These are phyloP conservation scores for Actinidia polygama DNA, from an alignment of 179 eudicot species.

Conservation along the genomic window DNA sequence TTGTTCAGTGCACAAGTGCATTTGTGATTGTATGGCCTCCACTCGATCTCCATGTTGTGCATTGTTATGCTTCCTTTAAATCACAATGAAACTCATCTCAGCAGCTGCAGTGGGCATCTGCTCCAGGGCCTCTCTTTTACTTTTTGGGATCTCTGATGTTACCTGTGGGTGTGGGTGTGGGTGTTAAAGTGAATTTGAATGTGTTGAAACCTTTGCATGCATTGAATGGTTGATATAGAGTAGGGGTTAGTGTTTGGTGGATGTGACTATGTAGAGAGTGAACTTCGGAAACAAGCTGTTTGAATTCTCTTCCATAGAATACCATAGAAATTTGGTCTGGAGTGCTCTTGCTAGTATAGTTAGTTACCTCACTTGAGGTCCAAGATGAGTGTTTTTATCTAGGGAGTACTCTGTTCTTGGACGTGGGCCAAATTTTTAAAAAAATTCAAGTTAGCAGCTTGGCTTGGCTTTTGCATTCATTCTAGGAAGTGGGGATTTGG, in stretches of 20 bases:
- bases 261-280: background rate
- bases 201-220: background rate
- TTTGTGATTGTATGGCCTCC: conserved; percentile 24
- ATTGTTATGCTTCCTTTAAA: conserved; percentile 33
- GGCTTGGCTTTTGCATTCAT: no score
- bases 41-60: conserved; percentile 26
- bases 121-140: background rate
- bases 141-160: background rate
- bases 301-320: background rate
- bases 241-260: background rate
- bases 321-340: conserved; percentile 2
- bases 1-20: conserved; percentile 26
- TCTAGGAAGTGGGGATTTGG: no score
- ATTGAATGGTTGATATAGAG: background rate
- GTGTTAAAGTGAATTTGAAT: background rate
- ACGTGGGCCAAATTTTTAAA: no score
- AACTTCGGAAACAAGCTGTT: background rate
- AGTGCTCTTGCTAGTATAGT: background rate
- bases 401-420: background rate
- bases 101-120: conserved; percentile 14
- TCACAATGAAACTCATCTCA: conserved; percentile 24
- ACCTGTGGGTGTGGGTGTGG: background rate
- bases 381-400: background rate
- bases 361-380: background rate
- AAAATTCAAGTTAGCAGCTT: no score